Evolutionary conservation across 2,329 filamentous ascomycete genomes (phyloP).

Genomic region (Penicillium griseofulvum): DNA sequence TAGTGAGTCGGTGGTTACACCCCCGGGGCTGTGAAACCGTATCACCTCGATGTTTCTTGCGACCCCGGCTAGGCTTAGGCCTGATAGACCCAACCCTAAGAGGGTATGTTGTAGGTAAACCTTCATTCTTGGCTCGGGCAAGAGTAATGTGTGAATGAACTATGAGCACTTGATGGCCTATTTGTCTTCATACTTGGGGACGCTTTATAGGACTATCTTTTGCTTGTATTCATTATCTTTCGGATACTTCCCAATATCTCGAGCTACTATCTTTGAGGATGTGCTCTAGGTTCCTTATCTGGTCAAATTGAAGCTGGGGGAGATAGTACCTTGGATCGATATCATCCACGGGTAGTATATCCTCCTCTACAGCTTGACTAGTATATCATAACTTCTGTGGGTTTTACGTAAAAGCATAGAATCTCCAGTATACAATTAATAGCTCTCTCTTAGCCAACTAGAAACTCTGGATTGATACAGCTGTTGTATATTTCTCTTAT

Average conservation of each 20-base stretch:
- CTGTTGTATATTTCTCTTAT: neutral
- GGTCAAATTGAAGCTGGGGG: neutral
- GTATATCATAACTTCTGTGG: neutral
- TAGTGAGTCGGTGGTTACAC: slow-evolving; percentile 41
- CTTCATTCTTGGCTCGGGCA: neutral
- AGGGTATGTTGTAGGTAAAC: slow-evolving; percentile 4
- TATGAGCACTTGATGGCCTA: neutral
- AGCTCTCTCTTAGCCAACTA: neutral
- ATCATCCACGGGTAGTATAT: neutral
- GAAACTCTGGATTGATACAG: too few species aligned
- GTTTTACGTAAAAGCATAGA: neutral
- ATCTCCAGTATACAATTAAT: neutral
- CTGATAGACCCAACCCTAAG: slow-evolving; percentile 5
- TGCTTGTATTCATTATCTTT: neutral
- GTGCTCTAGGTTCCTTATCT: neutral
- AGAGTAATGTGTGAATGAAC: neutral
- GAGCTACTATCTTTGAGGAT: neutral
- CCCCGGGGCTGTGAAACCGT: slow-evolving; percentile 33
- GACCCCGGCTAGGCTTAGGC: slow-evolving; percentile 1
- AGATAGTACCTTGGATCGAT: neutral
- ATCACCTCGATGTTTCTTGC: slow-evolving; percentile 7
- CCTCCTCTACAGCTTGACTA: too few species aligned
- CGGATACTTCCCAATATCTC: neutral
- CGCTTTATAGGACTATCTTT: neutral
- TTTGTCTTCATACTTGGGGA: neutral